A percentile compares a stretch with the other conserved stretches of the same genome.
phyloP scores from a whole-genome alignment of 768 basidiomycete genomes.

The Suillus decipiens region DNA sequence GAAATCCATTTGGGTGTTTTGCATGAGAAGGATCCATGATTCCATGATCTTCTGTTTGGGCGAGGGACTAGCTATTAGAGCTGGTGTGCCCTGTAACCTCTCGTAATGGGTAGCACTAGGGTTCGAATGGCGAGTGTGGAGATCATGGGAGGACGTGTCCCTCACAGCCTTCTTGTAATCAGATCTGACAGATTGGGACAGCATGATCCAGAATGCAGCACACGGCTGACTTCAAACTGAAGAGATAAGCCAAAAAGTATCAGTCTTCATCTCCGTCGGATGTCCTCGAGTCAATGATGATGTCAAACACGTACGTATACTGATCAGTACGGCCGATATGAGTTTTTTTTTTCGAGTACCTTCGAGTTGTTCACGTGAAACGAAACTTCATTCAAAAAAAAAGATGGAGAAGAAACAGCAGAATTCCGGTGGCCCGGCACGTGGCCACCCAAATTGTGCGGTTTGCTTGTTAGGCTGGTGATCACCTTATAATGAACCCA shows the following conservation, averaged over 20 bases:
- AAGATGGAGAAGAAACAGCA: not conserved
- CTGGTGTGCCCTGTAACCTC: conserved; percentile 2
- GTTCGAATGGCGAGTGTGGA: not conserved
- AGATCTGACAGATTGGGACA: not conserved
- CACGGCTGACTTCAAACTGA: not conserved
- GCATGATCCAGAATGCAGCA: not conserved
- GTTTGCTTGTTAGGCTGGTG: conserved; percentile 23
- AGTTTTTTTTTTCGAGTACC: conserved; percentile 2
- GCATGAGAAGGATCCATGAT: not conserved
- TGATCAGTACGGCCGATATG: conserved; percentile 4
- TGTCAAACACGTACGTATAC: conserved; percentile 4
- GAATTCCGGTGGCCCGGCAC: conserved; percentile 24
- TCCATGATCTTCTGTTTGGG: not conserved
- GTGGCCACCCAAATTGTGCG: conserved; percentile 30
- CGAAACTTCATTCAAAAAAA: conserved; percentile 5
- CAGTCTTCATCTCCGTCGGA: conserved; percentile 1
- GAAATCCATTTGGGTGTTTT: not conserved
- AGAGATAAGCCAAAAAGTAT: conserved; percentile 7
- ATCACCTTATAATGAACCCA: conserved; percentile 30
- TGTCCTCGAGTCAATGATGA: not conserved
- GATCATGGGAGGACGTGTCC: not conserved
- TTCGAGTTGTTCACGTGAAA: conserved; percentile 9
- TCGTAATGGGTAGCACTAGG: not conserved
- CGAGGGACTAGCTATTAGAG: not conserved
- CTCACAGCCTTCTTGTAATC: conserved; percentile 1